A percentile compares a stretch with the other conserved stretches of the same genome.
Conservation (phyloP, 257 asterid species). For the Voacanga thouarsii region DNA sequence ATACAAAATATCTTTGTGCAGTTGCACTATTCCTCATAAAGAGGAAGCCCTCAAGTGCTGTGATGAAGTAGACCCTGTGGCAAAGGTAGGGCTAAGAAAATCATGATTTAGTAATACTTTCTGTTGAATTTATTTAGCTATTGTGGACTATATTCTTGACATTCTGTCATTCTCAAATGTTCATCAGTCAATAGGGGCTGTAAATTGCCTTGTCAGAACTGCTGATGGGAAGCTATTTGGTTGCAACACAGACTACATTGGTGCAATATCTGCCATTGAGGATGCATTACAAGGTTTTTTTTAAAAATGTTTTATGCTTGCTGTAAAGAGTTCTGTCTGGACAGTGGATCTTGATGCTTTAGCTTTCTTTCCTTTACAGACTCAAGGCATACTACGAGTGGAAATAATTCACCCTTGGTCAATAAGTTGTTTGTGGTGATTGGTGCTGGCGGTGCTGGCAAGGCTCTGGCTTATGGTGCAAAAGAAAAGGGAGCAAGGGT, state of each 20-base stretch:
- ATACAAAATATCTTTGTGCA: slow-evolving; percentile 35
- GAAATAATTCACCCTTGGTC: slow-evolving; percentile 58
- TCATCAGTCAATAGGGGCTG: slow-evolving; percentile 85
- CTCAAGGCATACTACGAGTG: slow-evolving; percentile 24
- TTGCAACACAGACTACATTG: slow-evolving; percentile 87
- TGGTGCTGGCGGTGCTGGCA: slow-evolving; percentile 99
- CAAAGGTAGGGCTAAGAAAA: slow-evolving; percentile 55
- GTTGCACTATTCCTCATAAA: slow-evolving; percentile 95
- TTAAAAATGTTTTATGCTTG: slow-evolving; percentile 16
- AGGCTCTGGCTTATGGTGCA: slow-evolving; percentile 95
- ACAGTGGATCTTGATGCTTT: slow-evolving; percentile 12
- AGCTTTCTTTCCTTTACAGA: slow-evolving; percentile 33
- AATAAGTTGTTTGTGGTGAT: slow-evolving; percentile 80
- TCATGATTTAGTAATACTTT: slow-evolving; percentile 6
- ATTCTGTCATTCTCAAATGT: slow-evolving; percentile 20
- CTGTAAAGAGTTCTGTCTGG: slow-evolving; percentile 12
- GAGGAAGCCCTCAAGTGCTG: slow-evolving; percentile 69
- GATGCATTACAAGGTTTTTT: slow-evolving; percentile 70
- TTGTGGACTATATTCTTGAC: background rate
- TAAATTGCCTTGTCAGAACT: slow-evolving; percentile 69
- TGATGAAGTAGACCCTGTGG: slow-evolving; percentile 82
- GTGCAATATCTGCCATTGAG: slow-evolving; percentile 95
- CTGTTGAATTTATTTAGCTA: background rate
- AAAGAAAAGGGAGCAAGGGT: slow-evolving; percentile 93
- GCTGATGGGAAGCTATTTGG: slow-evolving; percentile 82